Base-by-base conservation (phyloP, 257 asterid species). In the Phtheirospermum japonicum region DNA sequence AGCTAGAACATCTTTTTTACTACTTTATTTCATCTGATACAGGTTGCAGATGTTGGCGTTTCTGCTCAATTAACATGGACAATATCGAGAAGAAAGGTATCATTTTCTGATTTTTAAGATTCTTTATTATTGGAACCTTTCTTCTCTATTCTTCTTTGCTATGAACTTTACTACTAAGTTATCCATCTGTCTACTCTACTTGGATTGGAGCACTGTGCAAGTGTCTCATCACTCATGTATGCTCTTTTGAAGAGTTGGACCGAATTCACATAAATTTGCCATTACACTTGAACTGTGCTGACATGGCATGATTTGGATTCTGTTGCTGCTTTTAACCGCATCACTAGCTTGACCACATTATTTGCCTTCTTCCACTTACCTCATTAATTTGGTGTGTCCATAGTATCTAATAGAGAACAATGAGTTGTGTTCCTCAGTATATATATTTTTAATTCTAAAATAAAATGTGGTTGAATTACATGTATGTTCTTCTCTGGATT, bases 41-140 rank as follows among this genome's bases (percentile, higher is more conserved):
- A 92, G 99, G 99, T 93, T 75, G 99, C 99, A 67, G 99, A 89
- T 81, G 89, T 93, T 77, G 99, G 99, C 12, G 99, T 93, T 80
- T 93, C 99, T 77, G 99, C 96, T 60, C 99, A 93, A 77, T 71
- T 93, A 70, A 93, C 99, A 4, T 75, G 96, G 68, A 93, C 99
- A 42, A 93, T n/a, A n/a, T n/a, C n/a, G n/a, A n/a, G n/a, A n/a
- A n/a, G n/a, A n/a, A n/a, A n/a, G n/a, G n/a, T n/a, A n/a, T n/a
- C n/a, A n/a, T n/a, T n/a, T n/a, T n/a, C n/a, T n/a, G n/a, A n/a
- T n/a, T n/a, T n/a, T n/a, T n/a, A n/a, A n/a, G n/a, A n/a, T n/a
- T n/a, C n/a, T n/a, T n/a, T n/a, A n/a, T n/a, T n/a, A n/a, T n/a
- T n/a, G n/a, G n/a, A n/a, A n/a, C n/a, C n/a, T n/a, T n/a, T n/a